Evolutionary conservation across 2,329 filamentous ascomycete genomes (phyloP), one percentile per base, ranked within the genome.

Genomic region (Alternaria gaisen): DNA sequence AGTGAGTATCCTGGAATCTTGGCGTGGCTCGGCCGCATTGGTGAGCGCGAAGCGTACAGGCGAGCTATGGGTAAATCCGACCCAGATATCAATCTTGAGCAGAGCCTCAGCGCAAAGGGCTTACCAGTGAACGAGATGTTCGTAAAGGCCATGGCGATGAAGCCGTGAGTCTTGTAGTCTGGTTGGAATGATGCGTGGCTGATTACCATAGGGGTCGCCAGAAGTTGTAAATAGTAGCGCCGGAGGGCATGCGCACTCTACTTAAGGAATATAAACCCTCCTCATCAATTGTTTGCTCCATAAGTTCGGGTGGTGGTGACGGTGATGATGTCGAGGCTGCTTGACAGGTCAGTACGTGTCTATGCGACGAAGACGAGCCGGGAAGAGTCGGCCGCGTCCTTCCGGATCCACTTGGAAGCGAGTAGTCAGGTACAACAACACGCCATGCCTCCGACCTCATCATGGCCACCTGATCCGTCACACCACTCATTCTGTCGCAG

Each of bases 61-160:
- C 72, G 82, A 14, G 83, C 83, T 1, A 92, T 92, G 87, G 73
- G 73, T n/a, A 77, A 78, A 8, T 76, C 88, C 10, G 86, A 88
- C 63, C 82, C 85, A 0, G 76, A 77, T 0, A 79, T 85, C 3
- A 73, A 72, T 56, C 26, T 74, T 42, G 69, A 74, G 41, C 66
- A 65, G 36, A 65, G 65, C 4, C 64, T 72, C 44, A 75, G 70
- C 61, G 74, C 67, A 14, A 68, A 73, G 56, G 73, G 73, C 18
- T 74, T 73, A 5, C 56, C 51, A 32, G 6, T 61, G 24, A 40
- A 70, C 3, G 68, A 70, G 58, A 20, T 56, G 8, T 71, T 71
- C 58, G 64, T 26, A 11, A 71, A 67, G 58, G 67, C 67, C 42
- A 68, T 71, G 66, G 68, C 60, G 26, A 56, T 59, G 34, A 74